phyloP scores from a whole-genome alignment of 805 yeast genomes.

The Candida hungchunana region DNA sequence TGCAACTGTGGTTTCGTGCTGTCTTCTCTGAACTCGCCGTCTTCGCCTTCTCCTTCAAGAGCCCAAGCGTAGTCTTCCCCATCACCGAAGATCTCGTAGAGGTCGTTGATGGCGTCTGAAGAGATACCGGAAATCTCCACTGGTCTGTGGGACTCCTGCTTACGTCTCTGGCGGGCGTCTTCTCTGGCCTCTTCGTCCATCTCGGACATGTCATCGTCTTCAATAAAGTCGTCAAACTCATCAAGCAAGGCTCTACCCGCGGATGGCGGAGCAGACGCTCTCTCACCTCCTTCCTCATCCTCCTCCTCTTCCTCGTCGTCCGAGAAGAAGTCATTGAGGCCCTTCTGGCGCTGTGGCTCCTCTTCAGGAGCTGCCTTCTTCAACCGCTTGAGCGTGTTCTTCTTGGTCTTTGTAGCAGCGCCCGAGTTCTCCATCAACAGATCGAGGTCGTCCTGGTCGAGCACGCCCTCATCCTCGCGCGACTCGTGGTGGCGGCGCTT shows the following conservation, averaged over 20 bases:
- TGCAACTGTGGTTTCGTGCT: constrained; percentile 53
- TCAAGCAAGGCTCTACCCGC: constrained; percentile 44
- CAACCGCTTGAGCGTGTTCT: constrained; percentile 69
- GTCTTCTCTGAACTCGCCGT: constrained; percentile 36
- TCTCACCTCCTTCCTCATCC: constrained; percentile 1
- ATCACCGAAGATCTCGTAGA: constrained; percentile 93
- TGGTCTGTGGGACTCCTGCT: constrained; percentile 47
- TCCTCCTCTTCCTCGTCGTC: constrained; percentile 35
- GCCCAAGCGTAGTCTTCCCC: constrained; percentile 99
- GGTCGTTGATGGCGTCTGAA: constrained; percentile 86
- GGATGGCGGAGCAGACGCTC: constrained; percentile 24
- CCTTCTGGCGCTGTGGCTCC: constrained; percentile 32
- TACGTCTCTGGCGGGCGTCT: constrained; percentile 41
- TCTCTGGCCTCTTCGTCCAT: constrained; percentile 65
- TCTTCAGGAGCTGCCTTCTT: constrained; percentile 62
- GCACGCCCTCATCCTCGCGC: constrained; percentile 57
- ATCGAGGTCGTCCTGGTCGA: constrained; percentile 95
- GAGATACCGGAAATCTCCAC: constrained; percentile 62
- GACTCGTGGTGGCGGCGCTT: constrained; percentile 29
- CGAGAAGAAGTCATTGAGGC: constrained; percentile 38
- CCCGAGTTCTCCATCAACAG: constrained; percentile 89
- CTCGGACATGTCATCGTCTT: constrained; percentile 94
- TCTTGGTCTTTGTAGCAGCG: constrained; percentile 34
- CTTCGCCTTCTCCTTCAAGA: constrained; percentile 77
- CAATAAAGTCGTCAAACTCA: constrained; percentile 95